Conservation (phyloP, 352 stramenopile species). For the Phytopythium kandeliae region DNA sequence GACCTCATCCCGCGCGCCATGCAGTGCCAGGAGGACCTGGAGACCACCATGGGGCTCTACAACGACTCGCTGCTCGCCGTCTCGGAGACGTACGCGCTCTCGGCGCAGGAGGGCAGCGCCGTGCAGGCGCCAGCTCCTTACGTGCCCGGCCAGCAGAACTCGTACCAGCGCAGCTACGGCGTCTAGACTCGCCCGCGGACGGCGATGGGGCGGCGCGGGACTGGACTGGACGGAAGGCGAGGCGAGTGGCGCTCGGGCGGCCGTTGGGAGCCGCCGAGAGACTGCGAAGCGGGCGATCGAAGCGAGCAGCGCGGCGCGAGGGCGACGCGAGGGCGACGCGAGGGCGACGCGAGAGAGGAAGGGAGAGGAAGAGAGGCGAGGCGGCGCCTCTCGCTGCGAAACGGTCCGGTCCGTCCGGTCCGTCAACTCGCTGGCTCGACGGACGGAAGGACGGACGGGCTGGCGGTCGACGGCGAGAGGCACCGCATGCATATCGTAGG, state of each 20-base stretch:
- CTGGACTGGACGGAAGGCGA: too few species aligned
- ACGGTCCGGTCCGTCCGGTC: too few species aligned
- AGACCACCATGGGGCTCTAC: constrained; percentile 86
- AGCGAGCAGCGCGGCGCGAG: neutral
- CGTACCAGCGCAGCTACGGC: constrained; percentile 85
- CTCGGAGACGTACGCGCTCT: constrained; percentile 82
- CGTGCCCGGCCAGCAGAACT: constrained; percentile 87
- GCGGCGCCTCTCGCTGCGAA: too few species aligned
- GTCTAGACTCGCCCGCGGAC: too few species aligned
- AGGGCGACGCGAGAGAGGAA: too few species aligned
- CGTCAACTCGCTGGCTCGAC: too few species aligned
- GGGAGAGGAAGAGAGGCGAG: too few species aligned
- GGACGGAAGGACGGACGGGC: neutral
- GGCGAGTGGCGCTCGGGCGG: too few species aligned
- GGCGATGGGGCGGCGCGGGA: too few species aligned
- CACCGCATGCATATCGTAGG: constrained; percentile 2
- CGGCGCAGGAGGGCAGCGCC: constrained; percentile 52
- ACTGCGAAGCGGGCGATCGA: neutral
- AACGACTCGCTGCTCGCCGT: constrained; percentile 86
- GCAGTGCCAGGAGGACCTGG: constrained; percentile 85
- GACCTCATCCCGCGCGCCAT: constrained; percentile 84
- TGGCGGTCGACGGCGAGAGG: neutral
- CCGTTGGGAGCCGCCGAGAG: constrained; percentile 8
- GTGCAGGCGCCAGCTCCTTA: constrained; percentile 70
- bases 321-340: too few species aligned